Base-by-base conservation (phyloP, 495 filamentous ascomycete species). In the Hypoxylon lienhwacheense region DNA sequence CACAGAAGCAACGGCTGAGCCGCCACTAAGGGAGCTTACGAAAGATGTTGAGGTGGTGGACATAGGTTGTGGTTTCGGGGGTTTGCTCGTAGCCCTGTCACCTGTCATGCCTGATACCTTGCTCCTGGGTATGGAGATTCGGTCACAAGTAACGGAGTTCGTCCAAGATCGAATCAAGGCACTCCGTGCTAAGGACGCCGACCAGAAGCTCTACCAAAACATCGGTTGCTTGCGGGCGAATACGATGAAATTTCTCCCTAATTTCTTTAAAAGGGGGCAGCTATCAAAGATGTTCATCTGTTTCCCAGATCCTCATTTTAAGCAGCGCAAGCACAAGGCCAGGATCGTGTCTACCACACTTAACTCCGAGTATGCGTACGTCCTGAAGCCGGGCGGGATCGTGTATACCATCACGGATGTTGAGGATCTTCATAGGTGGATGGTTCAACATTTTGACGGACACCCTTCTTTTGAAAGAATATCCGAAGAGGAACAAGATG, bases 271-370 rank as follows among this genome's bases (percentile, higher is more conserved):
- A 43, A 86, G 81, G 63, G 68, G 62, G 19, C 87, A 95, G 66
- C 82, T 98, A 21, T 79, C 78, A 46, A 92, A 90, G 68, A 87
- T 96, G 67, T 98, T 97, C 69, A 87, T 98, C 65, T 97, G 93
- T 75, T 98, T 98, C 72, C 93, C 93, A 0, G 93, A 98, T 65
- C 93, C 93, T 54, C 93, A 98, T 69, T 98, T 98, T 77, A 98
- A 98, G 74, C 82, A 86, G 17, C 83, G 92, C 41, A 98, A 98
- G 73, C 95, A 96, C 72, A 98, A 97, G 71, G 90, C 90, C 47
- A 76, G 93, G 4, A 98, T 98, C 64, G 85, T 98, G 16, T 90
- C 87, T n/a, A 77, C 86, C 39, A 88, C 86, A 4, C 74, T 98
- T 48, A 89, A 87, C 61, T 86, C 89, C 0, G 93, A 98, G 70